These are phyloP conservation scores for Leishmania tropica DNA, from an alignment of 208 protist genomes.

Conservation along the genomic window DNA sequence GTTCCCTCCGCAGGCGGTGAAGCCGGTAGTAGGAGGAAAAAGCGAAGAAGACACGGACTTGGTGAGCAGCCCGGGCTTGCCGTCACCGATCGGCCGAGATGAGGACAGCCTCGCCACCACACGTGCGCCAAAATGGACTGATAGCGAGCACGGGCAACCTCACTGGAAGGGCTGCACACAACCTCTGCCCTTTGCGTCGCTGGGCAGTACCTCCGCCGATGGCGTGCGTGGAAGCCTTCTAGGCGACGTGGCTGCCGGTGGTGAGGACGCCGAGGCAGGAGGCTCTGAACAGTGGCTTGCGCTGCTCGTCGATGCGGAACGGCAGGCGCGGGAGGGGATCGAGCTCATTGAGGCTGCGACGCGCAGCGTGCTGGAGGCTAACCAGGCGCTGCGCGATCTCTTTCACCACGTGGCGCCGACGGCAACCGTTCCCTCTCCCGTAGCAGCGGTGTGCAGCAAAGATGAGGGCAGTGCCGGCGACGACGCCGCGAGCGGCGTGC, in stretches of 20 bases:
- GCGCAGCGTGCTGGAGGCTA: conserved; percentile 18
- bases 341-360: conserved; percentile 18
- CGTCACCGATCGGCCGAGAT: conserved; percentile 11
- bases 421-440: not conserved
- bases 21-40: not conserved
- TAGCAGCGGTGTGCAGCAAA: not conserved
- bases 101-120: conserved; percentile 15
- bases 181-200: not conserved
- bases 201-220: not conserved
- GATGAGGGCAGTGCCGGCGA: not conserved
- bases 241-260: not conserved
- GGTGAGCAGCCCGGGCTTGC: not conserved
- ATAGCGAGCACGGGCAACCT: not conserved
- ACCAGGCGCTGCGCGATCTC: not conserved
- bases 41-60: not conserved
- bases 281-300: not conserved
- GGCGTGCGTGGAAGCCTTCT: not conserved
- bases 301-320: conserved; percentile 5
- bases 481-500: not conserved
- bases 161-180: not conserved
- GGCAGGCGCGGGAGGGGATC: conserved; percentile 11
- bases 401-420: not conserved
- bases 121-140: not conserved
- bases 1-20: not conserved
- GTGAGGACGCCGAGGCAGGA: not conserved